Percentiles rank a stretch among this genome's conserved stretches.
phyloP scores from a whole-genome alignment of 352 stramenopile species.

The Pythium dissimile region DNA sequence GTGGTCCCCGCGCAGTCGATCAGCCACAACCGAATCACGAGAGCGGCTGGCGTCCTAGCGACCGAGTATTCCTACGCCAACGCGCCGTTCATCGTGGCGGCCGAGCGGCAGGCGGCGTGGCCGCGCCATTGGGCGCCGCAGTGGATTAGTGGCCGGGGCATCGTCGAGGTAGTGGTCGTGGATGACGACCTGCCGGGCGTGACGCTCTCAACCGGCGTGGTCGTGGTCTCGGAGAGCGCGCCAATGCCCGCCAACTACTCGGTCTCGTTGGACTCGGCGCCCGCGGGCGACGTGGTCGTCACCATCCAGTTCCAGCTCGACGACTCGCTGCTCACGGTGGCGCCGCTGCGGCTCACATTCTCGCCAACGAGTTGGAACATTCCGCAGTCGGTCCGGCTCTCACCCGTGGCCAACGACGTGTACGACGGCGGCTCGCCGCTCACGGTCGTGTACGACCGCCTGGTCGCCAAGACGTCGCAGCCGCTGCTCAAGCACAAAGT shows the following conservation, averaged over 20 bases:
- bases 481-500: conserved; percentile 41
- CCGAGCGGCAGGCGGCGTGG: conserved; percentile 29
- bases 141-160: conserved; percentile 37
- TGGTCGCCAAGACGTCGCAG: conserved; percentile 52
- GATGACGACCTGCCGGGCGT: conserved; percentile 69
- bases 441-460: conserved; percentile 42
- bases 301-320: conserved; percentile 40
- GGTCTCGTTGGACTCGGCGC: conserved; percentile 59
- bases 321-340: conserved; percentile 31
- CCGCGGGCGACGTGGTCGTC: conserved; percentile 43
- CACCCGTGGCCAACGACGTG: conserved; percentile 37
- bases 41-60: conserved; percentile 19
- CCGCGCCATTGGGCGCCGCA: conserved; percentile 28
- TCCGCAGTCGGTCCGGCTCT: conserved; percentile 44
- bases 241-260: conserved; percentile 34
- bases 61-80: conserved; percentile 32
- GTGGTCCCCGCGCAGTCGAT: conserved; percentile 38
- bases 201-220: conserved; percentile 37
- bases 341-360: conserved; percentile 44
- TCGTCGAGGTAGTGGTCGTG: conserved; percentile 31
- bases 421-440: conserved; percentile 53
- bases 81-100: conserved; percentile 40
- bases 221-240: conserved; percentile 46
- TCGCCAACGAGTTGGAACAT: conserved; percentile 44
- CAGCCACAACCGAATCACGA: conserved; percentile 15